phyloP scores from a whole-genome alignment of 768 basidiomycete genomes.

The Lactifluus rugatus region DNA sequence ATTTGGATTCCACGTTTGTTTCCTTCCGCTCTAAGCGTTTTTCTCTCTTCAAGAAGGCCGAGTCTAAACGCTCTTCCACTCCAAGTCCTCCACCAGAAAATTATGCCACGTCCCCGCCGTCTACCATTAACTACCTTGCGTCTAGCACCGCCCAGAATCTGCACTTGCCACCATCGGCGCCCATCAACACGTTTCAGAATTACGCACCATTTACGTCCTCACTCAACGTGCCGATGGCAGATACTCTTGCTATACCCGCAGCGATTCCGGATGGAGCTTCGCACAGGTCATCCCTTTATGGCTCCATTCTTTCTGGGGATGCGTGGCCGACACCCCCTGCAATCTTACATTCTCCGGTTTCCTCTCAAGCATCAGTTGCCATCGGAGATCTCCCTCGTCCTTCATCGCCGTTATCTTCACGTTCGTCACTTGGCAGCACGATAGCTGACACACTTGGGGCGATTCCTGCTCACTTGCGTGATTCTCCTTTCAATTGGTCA shows the following conservation, averaged over 20 bases:
- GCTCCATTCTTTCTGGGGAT: slow-evolving; percentile 4
- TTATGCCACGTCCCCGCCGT: slow-evolving; percentile 6
- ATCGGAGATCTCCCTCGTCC: background rate
- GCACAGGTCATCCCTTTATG: background rate
- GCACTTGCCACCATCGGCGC: slow-evolving; percentile 11
- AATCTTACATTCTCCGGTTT: background rate
- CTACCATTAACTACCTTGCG: slow-evolving; percentile 10
- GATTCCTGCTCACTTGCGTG: slow-evolving; percentile 10
- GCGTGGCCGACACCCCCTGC: slow-evolving; percentile 10
- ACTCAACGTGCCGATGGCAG: background rate
- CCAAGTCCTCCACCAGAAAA: slow-evolving; percentile 9
- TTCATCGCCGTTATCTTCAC: slow-evolving; percentile 5
- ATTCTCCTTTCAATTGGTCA: slow-evolving; percentile 6
- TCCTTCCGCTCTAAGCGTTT: slow-evolving; percentile 4
- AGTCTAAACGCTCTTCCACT: slow-evolving; percentile 1
- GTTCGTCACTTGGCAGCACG: slow-evolving; percentile 8
- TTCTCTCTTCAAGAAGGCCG: slow-evolving; percentile 3
- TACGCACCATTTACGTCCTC: background rate
- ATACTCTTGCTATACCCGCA: background rate
- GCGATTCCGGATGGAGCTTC: background rate
- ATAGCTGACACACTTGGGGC: slow-evolving; percentile 14
- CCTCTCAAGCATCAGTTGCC: background rate
- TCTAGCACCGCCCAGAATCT: slow-evolving; percentile 10
- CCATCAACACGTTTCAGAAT: background rate
- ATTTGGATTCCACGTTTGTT: slow-evolving; percentile 2